phyloP scores from a whole-genome alignment of 306 rosid genomes.

The Rosa lucieae region DNA sequence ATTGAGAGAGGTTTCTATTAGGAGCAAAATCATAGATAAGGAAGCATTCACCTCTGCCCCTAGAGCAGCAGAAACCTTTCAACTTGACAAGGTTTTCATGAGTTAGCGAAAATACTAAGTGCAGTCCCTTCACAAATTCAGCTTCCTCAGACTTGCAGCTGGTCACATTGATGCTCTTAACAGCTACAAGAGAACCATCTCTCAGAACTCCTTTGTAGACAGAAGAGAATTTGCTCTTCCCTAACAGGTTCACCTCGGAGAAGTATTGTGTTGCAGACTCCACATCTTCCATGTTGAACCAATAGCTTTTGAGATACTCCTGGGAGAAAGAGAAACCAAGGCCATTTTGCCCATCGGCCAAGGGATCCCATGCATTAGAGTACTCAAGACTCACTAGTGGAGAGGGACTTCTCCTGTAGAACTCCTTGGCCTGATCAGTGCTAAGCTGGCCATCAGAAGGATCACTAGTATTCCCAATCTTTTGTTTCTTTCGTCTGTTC shows the following conservation, averaged over 20 bases:
- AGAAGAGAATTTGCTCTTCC: slow-evolving; percentile 76
- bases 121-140: slow-evolving; percentile 72
- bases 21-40: slow-evolving; percentile 80
- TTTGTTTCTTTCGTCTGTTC: slow-evolving; percentile 70
- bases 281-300: slow-evolving; percentile 84
- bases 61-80: slow-evolving; percentile 95
- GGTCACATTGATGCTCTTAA: slow-evolving; percentile 62
- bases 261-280: slow-evolving; percentile 90
- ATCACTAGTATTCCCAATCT: slow-evolving; percentile 51
- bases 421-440: slow-evolving; percentile 63
- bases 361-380: slow-evolving; percentile 72
- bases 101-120: slow-evolving; percentile 58
- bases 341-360: slow-evolving; percentile 47
- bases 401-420: slow-evolving; percentile 61
- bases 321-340: slow-evolving; percentile 49
- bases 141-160: slow-evolving; percentile 88
- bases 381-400: slow-evolving; percentile 81
- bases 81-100: slow-evolving; percentile 75
- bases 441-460: slow-evolving; percentile 60
- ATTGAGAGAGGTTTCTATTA: slow-evolving; percentile 62
- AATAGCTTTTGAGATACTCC: slow-evolving; percentile 43
- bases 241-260: slow-evolving; percentile 68
- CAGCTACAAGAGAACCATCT: slow-evolving; percentile 84
- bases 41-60: slow-evolving; percentile 84
- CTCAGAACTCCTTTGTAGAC: slow-evolving; percentile 79